Percentiles rank a stretch among this genome's conserved stretches.
Evolutionary conservation across 257 asterid genomes (phyloP).

Genomic region (Forsythia suspensa): DNA sequence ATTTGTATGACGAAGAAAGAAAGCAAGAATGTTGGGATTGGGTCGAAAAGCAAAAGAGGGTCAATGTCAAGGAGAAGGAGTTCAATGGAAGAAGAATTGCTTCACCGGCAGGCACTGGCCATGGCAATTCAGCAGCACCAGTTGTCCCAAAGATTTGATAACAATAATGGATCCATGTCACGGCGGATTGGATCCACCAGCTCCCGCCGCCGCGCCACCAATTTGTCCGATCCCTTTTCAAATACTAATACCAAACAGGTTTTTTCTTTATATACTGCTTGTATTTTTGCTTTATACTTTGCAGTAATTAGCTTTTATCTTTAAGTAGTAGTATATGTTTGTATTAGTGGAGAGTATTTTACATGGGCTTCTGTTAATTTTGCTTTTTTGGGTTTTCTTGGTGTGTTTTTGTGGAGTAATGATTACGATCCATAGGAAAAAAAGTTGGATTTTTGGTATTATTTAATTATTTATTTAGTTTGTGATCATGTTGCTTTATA

Average conservation of each 20-base stretch:
- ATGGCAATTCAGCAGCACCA: constrained; percentile 98
- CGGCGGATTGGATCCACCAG: constrained; percentile 93
- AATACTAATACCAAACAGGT: constrained; percentile 44
- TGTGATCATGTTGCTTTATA: neutral
- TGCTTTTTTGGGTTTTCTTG: constrained; percentile 8
- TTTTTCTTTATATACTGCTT: neutral
- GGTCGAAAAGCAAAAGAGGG: constrained; percentile 76
- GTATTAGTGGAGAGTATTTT: neutral
- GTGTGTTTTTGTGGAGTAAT: constrained; percentile 18
- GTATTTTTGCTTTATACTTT: neutral
- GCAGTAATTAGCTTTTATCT: neutral
- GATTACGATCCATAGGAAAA: constrained; percentile 30
- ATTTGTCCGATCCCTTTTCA: constrained; percentile 53
- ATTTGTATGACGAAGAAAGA: constrained; percentile 83
- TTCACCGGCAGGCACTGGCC: constrained; percentile 88
- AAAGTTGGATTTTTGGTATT: constrained; percentile 11
- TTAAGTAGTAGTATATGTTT: constrained; percentile 3
- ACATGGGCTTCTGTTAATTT: neutral
- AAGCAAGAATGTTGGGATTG: constrained; percentile 46
- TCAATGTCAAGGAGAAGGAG: constrained; percentile 71
- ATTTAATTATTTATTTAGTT: constrained; percentile 2
- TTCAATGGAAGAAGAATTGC: constrained; percentile 70
- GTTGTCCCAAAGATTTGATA: constrained; percentile 81
- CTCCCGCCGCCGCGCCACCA: constrained; percentile 75
- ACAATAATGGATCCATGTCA: constrained; percentile 69